Base-by-base conservation (phyloP, 495 filamentous ascomycete genomes). In the Lepidopterella palustris region DNA sequence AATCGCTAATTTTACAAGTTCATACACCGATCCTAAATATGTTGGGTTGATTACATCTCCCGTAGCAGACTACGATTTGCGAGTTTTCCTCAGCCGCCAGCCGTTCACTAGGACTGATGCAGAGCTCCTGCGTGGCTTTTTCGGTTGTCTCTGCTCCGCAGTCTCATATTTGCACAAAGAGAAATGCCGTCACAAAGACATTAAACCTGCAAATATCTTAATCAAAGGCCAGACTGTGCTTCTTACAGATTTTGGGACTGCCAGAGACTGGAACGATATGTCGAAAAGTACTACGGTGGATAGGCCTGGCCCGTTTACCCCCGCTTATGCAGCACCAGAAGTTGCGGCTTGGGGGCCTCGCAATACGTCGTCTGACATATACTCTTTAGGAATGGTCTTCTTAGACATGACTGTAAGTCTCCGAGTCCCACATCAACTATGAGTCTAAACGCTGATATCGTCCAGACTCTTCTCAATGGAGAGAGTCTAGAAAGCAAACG, bases 141-240 rank as follows among this genome's bases (percentile, higher is more conserved):
- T 62, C 29, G 62, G 62, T 11, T 65, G 62, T 47, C 54, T 65
- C 25, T 57, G 52, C 31, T 45, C 62, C 13, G 59, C 60, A 25
- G 25, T 65, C 13, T 51, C 20, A 13, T 63, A 65, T 58, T 50
- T 65, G 13, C 62, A 65, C 13, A 31, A 45, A 11, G 9, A 51
- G 18, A 65, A 65, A 29, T 63, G 53, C 47, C 63, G 62, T 35
- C 63, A 65, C 48, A 65, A 65, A 49, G 63, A 65, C 25, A 57
- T 62, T 23, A 63, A 63, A 25, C 57, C 61, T 4, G 50, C 29
- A 39, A 63, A 63, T 31, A 63, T 63, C 45, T 28, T 63, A 11
- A 15, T 64, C 39, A 57, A 57, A 57, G 29, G 40, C 8, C 18
- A 52, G 26, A 58, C 39, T 27, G 45, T 63, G 20, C 26, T 59